Conservation (phyloP, 148 eudicot species). For the Arctostaphylos glauca region DNA sequence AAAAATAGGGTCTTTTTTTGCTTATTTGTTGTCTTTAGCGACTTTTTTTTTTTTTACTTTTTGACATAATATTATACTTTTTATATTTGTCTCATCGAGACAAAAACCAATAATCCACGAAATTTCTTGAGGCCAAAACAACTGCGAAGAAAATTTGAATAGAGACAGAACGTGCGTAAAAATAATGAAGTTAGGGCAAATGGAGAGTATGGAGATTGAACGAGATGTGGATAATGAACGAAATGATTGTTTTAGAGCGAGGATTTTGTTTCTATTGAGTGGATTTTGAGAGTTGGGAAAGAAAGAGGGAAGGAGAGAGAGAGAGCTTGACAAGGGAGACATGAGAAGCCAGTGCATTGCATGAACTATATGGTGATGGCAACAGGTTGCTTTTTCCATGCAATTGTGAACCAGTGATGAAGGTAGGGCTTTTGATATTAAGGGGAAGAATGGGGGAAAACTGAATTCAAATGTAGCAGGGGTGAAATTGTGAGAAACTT, state of each 20-base stretch:
- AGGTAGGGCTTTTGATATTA: background rate
- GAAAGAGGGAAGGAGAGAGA: background rate
- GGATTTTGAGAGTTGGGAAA: background rate
- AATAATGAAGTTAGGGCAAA: too few relatives aligned
- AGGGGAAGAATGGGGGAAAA: background rate
- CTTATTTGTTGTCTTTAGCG: too few relatives aligned
- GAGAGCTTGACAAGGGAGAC: background rate
- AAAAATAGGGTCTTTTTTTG: too few relatives aligned
- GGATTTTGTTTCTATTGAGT: background rate
- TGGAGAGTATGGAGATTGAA: background rate
- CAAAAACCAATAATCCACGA: too few relatives aligned
- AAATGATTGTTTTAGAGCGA: background rate
- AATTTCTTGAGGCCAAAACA: too few relatives aligned
- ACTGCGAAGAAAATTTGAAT: background rate
- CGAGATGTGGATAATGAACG: background rate
- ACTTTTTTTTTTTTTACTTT: too few relatives aligned
- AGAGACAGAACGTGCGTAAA: too few relatives aligned
- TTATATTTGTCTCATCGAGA: too few relatives aligned
- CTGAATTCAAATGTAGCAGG: background rate
- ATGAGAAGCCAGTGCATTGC: background rate
- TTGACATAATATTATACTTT: too few relatives aligned
- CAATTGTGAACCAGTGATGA: background rate
- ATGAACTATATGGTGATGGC: background rate
- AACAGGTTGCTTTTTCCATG: background rate
- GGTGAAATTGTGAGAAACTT: background rate